Evolutionary conservation across 805 yeast genomes (phyloP).

Genomic region (Pichia nakasei): DNA sequence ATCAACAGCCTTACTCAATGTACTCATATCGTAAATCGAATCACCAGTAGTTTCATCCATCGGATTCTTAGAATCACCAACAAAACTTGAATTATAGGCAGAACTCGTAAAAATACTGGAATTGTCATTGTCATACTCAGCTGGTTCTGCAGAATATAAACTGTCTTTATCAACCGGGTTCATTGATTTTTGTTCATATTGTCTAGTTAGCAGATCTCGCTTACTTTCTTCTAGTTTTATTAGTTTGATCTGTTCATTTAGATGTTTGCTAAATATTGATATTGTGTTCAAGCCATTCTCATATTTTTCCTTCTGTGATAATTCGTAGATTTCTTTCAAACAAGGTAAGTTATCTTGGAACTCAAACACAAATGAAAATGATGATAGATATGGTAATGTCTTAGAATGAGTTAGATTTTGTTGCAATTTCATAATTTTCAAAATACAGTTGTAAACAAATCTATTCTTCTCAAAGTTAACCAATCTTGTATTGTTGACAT

Average conservation of each 20-base stretch:
- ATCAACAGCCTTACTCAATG: neutral
- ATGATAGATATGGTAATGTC: slow-evolving; percentile 24
- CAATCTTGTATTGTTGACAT: slow-evolving; percentile 49
- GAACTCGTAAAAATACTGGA: neutral
- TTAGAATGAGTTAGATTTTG: slow-evolving; percentile 22
- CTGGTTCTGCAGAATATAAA: neutral
- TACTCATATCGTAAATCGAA: neutral
- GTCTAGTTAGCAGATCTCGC: slow-evolving; percentile 20
- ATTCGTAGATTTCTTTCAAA: slow-evolving; percentile 25
- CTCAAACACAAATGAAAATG: slow-evolving; percentile 46
- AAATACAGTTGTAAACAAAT: slow-evolving; percentile 52
- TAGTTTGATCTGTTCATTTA: slow-evolving; percentile 44
- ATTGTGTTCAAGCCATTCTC: slow-evolving; percentile 24
- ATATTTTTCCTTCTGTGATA: slow-evolving; percentile 24
- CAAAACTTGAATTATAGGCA: neutral
- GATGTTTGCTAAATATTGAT: slow-evolving; percentile 34
- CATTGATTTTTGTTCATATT: slow-evolving; percentile 12
- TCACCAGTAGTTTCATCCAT: neutral
- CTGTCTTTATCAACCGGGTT: neutral
- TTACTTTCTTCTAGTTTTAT: slow-evolving; percentile 38
- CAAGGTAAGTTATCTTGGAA: slow-evolving; percentile 40
- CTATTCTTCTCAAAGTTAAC: slow-evolving; percentile 84
- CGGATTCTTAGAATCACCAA: neutral
- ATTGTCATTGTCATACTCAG: neutral
- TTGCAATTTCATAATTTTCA: slow-evolving; percentile 41